Evolutionary conservation across 2,329 filamentous ascomycete genomes (phyloP).

Genomic region (Zasmidium angulare): DNA sequence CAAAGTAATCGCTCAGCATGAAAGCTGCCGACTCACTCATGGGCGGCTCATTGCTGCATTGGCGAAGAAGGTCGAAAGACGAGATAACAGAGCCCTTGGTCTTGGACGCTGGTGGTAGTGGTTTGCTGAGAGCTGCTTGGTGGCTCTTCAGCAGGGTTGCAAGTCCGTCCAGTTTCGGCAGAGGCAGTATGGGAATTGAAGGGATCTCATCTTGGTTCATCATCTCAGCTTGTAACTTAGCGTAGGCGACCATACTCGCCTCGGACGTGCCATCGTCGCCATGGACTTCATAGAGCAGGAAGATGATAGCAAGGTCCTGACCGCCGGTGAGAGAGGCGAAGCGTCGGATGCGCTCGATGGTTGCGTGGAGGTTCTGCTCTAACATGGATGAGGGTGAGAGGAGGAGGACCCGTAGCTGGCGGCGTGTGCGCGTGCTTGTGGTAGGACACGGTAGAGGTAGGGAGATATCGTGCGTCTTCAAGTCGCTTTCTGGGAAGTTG

Average conservation of each 20-base stretch:
- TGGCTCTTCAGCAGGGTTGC: constrained; percentile 24
- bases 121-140: not conserved
- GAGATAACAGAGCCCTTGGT: no score
- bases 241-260: constrained; percentile 26
- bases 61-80: constrained; percentile 26
- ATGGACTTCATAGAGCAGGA: constrained; percentile 28
- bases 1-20: constrained; percentile 28
- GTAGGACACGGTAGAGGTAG: constrained; percentile 22
- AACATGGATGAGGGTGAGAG: constrained; percentile 29
- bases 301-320: constrained; percentile 32
- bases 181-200: constrained; percentile 29
- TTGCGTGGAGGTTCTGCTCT: constrained; percentile 19
- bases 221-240: constrained; percentile 29
- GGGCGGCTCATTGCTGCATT: constrained; percentile 25
- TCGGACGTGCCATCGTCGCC: not conserved
- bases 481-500: constrained; percentile 27
- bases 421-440: constrained; percentile 4
- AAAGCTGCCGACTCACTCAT: constrained; percentile 27
- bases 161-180: constrained; percentile 23
- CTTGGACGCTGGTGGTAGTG: not conserved
- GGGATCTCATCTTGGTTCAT: constrained; percentile 19
- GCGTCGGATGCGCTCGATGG: constrained; percentile 33
- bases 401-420: constrained; percentile 32
- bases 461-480: constrained; percentile 40
- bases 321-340: constrained; percentile 32